Percentiles rank a stretch among this genome's conserved stretches.
These are phyloP conservation scores for Chaetoceros tenuissimus DNA, from an alignment of 108 stramenopile genomes.

Conservation along the genomic window DNA sequence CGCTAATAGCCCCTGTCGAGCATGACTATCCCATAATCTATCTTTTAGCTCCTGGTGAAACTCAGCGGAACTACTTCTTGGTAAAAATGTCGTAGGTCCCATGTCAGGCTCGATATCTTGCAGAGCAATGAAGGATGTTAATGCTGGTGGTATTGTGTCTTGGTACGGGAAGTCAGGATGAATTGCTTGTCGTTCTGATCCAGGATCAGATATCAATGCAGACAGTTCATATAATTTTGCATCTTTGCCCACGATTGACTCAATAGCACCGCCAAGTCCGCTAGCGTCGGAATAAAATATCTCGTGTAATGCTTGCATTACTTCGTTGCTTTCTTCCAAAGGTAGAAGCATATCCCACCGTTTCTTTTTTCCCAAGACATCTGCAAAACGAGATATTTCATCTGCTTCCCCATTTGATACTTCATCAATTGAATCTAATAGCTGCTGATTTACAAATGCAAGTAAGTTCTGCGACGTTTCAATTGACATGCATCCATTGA, in stretches of 20 bases:
- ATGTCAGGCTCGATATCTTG: slow-evolving; percentile 37
- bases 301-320: no score
- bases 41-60: slow-evolving; percentile 25
- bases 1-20: slow-evolving; percentile 13
- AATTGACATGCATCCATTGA: slow-evolving; percentile 48
- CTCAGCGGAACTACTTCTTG: slow-evolving; percentile 19
- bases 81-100: slow-evolving; percentile 48
- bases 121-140: slow-evolving; percentile 44
- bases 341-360: slow-evolving; percentile 73
- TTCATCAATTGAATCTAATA: slow-evolving; percentile 24
- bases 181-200: slow-evolving; percentile 34
- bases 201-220: slow-evolving; percentile 35
- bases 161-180: slow-evolving; percentile 43
- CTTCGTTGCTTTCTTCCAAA: slow-evolving; percentile 32
- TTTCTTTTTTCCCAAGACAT: slow-evolving; percentile 65
- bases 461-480: slow-evolving; percentile 39
- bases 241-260: no score
- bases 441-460: slow-evolving; percentile 30
- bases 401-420: slow-evolving; percentile 30
- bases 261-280: no score
- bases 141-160: slow-evolving; percentile 18
- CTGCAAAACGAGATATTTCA: slow-evolving; percentile 51
- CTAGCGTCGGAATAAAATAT: no score
- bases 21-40: background rate
- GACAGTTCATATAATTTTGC: slow-evolving; percentile 50